Base-by-base conservation (phyloP, 352 stramenopile genomes). In the Aphanomyces euteiches region DNA sequence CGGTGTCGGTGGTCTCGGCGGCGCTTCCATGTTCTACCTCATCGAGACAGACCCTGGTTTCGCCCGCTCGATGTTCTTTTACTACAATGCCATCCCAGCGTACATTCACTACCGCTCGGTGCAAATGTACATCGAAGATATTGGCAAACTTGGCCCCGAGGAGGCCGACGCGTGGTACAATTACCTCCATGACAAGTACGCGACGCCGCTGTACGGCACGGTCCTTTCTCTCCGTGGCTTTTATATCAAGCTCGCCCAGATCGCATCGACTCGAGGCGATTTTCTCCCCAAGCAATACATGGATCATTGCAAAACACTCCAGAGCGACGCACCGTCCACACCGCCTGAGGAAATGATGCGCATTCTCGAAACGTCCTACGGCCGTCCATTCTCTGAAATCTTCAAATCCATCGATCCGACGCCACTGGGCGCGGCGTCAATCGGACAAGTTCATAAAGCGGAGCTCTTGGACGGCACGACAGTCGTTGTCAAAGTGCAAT, bases 401-500 rank as follows among this genome's bases (percentile, higher is more conserved):
- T 95, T 95, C 43, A 34, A 70, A 2, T 66, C 36, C 3, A 87
- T 95, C 45, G 85, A 95, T 47, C 10, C 80, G 0, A 82, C 89
- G 72, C 87, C 87, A 15, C 75, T 95, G 21, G 87, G 87, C 40
- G 83, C 83, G 1, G 87, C 87, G 10, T 93, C 85, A 12, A 95
- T 95, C 69, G 87, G 87, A 12, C 87, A 95, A 68, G 84, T 84
- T n/a, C 87, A 95, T 75, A 82, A 85, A 40, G 87, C 87, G 0
- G 80, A 84, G 72, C 77, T 95, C 34, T 72, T 78, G 36, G 77
- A 87, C 58, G 87, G 87, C 21, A 72, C 87, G 40, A 54, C 53
- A 6, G 87, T 95, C 39, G 89, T 87, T 0, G 84, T 96, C n/a
- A 96, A 97, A 74, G 89, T 99, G 48, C 92, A 98, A 76, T 97